A percentile compares a stretch with the other conserved stretches of the same genome.
These are phyloP conservation scores for Leptographium wingfieldii DNA, from an alignment of 2,329 filamentous ascomycete species.

Conservation along the genomic window DNA sequence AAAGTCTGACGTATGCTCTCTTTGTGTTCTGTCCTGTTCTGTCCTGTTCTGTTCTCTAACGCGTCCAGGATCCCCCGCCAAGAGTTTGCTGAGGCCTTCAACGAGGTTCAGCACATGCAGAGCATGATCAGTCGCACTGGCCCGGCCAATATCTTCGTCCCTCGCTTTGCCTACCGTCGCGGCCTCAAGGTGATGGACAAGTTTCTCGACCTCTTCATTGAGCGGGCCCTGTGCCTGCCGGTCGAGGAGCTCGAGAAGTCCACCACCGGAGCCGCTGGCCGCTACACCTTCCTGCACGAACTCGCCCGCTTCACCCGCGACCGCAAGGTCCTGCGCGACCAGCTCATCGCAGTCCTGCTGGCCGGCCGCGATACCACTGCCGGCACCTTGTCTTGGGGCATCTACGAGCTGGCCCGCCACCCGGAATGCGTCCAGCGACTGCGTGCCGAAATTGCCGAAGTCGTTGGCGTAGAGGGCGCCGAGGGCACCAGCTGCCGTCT, in stretches of 20 bases:
- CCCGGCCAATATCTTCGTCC: constrained; percentile 49
- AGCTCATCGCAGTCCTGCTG: constrained; percentile 69
- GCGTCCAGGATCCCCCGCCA: constrained; percentile 38
- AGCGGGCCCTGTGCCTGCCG: constrained; percentile 55
- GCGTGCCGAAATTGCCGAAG: constrained; percentile 56
- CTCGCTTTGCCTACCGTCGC: constrained; percentile 48
- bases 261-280: neutral
- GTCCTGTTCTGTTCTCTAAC: neutral
- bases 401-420: constrained; percentile 69
- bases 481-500: constrained; percentile 18
- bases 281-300: constrained; percentile 76
- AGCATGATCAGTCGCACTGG: constrained; percentile 52
- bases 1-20: constrained; percentile 36
- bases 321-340: constrained; percentile 62
- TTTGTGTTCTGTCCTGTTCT: neutral
- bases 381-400: constrained; percentile 62
- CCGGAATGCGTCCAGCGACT: constrained; percentile 56
- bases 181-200: constrained; percentile 57
- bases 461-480: constrained; percentile 40
- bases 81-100: constrained; percentile 71
- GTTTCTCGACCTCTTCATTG: constrained; percentile 69
- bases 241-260: constrained; percentile 62
- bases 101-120: constrained; percentile 64
- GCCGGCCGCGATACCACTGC: constrained; percentile 85
- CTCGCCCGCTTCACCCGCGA: constrained; percentile 69